Evolutionary conservation across 495 filamentous ascomycete species (phyloP), one percentile per base, ranked within the genome.

Genomic region (Endocarpon pusillum): DNA sequence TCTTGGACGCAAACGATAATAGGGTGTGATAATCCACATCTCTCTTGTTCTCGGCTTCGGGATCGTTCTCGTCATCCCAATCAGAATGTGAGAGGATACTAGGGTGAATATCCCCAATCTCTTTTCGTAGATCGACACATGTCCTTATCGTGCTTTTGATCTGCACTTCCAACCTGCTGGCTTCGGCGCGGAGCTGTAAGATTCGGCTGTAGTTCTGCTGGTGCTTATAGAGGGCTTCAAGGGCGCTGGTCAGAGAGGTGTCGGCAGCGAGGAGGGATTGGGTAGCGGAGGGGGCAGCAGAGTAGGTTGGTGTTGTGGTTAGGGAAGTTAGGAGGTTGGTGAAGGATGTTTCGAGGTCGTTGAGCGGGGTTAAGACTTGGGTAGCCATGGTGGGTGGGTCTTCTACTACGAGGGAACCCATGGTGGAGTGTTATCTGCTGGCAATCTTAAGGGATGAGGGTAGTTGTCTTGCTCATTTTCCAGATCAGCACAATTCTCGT

Each of bases 1-100:
- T 65, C 15, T 59, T 49, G 12, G 58, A 54, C 11, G 61, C 61
- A 35, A 65, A 65, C 23, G 61, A 56, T 17, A 65, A 42, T 0
- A 65, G 44, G 2, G 61, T 33, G 17, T 46, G 48, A 38, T 62
- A 65, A 16, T 65, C 61, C 4, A 65, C 54, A 31, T 61, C 59
- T 26, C 58, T 56, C 10, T 35, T 43, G 17, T 21, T 34, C 8
- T 37, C 43, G 1, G 37, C 17, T 3, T 27, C 17, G 1, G 21
- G 12, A 10, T 12, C 17, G 12, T 12, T 21, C 6, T 41, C 34
- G 10, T 21, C 34, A 11, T 36, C 39, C 9, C n/a, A n/a, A n/a
- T n/a, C n/a, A n/a, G n/a, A n/a, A n/a, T n/a, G n/a, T n/a, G n/a
- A n/a, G n/a, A n/a, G n/a, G n/a, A n/a, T n/a, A n/a, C n/a, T n/a